Percentiles rank a stretch among this genome's conserved stretches.
Conservation (phyloP, 495 filamentous ascomycete species). For the Parathielavia appendiculata region DNA sequence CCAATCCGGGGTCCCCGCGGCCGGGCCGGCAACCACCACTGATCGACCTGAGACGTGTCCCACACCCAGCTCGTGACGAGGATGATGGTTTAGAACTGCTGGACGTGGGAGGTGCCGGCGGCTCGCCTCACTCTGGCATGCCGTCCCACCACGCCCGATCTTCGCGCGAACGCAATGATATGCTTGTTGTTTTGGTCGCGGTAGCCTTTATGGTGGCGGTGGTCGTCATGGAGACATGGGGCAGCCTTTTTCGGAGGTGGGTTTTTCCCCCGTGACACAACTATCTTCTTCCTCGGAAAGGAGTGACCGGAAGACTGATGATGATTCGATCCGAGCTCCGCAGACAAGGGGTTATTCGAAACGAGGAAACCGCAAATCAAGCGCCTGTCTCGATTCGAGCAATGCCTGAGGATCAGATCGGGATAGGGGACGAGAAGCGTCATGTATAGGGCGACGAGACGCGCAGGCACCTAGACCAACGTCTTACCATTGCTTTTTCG, state of each 20-base stretch:
- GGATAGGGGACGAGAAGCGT: slow-evolving; percentile 2
- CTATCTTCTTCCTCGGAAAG: not conserved
- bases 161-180: slow-evolving; percentile 36
- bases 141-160: slow-evolving; percentile 14
- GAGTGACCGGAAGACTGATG: not conserved
- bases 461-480: not conserved
- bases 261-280: not conserved
- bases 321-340: not conserved
- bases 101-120: slow-evolving; percentile 16
- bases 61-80: not conserved
- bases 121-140: slow-evolving; percentile 5
- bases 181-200: slow-evolving; percentile 36
- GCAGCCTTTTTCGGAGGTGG: slow-evolving; percentile 32
- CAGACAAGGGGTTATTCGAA: slow-evolving; percentile 24
- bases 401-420: not conserved
- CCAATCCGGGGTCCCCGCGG: not conserved
- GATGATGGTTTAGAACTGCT: slow-evolving; percentile 17
- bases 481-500: not conserved
- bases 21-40: not conserved
- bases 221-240: slow-evolving; percentile 35
- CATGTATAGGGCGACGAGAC: not conserved
- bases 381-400: slow-evolving; percentile 10
- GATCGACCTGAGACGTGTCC: not conserved
- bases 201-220: slow-evolving; percentile 33
- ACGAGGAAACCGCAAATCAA: slow-evolving; percentile 14